Base-by-base conservation (phyloP, 148 eudicot species). In the Rhododendron griersonianum region DNA sequence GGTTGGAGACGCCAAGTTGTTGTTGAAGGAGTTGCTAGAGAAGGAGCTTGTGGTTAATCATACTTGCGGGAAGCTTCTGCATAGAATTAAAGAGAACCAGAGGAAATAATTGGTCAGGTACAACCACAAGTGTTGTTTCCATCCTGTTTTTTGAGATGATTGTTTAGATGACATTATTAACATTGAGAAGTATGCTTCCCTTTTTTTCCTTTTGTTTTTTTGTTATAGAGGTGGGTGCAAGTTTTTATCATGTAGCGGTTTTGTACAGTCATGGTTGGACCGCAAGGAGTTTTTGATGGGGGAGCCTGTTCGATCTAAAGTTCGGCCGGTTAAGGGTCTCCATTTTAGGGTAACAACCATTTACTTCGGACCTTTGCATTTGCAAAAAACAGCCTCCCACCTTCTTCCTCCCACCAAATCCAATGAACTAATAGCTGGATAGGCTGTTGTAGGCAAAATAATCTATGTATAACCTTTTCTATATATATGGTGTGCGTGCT, bases 11-110 rank as follows among this genome's bases (percentile, higher is more conserved):
- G 98, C 95, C 35, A 80, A 90, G 86, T 83, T 73, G 35, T 89
- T 95, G 89, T 82, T 94, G n/a, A 87, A 92, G 81, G 93, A 93
- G 86, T 88, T 93, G 67, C 89, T 81, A 86, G 93, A 88, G 88
- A 92, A 93, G 83, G 83, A 88, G 63, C 82, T 91, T 81, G 85
- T 94, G 33, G 95, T 93, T 89, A 88, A 85, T 71, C 85, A 61
- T 77, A 85, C 87, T 81, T 91, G 91, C 73, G 86, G 75, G 84
- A 89, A 87, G 89, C 90, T 95, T 78, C 61, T 89, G 48, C 61
- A 50, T 86, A 91, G 90, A 86, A 88, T 96, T 45, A 87, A 92
- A 85, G 90, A 87, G 83, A 89, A 87, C 65, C 83, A 79, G 77
- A 61, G 85, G 78, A 74, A 35, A 48, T 82, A 73, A 65, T 51